Evolutionary conservation across 164 flowering plant genomes (phyloP), one percentile per base, ranked within the genome.

Genomic region (Cinnamomum micranthum): DNA sequence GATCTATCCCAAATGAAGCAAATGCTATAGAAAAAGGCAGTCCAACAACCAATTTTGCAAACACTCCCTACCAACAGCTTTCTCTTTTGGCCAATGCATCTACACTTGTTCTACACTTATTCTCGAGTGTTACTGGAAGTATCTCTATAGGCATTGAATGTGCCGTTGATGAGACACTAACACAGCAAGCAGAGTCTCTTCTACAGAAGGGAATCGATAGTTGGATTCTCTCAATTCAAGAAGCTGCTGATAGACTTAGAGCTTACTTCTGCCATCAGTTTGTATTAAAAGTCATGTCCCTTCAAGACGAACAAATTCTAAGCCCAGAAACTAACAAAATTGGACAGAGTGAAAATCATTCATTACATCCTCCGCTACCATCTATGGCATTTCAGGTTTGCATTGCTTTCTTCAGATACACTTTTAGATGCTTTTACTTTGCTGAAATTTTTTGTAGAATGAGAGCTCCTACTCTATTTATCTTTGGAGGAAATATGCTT

Each of bases 321-420:
- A 25, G 41, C 72, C 41, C 83, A 65, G 79, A 78, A 71, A 76
- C 22, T 70, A 70, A 65, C 66, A 27, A 14, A 51, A 67, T 59
- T 58, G 77, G 50, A 27, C 62, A 65, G 50, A 71, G 35, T 66
- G 81, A 82, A 71, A 50, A 78, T 76, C 70, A 25, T n/a, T 24
- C 31, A 17, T 35, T 50, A 23, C 68, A 71, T 12, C 74, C 68
- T 72, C 60, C 65, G 65, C 77, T 75, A 81, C 94, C 91, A 13
- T 87, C 90, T 70, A 66, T 62, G 73, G 70, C 78, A 25, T 84
- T 86, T 77, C 87, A 87, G 90, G 92, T 90, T 78, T 74, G 71
- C n/a, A 47, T 65, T 70, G 20, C 63, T 70, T 68, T 73, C 23
- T 19, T 20, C 13, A 20, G 58, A 58, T 19, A 62, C 17, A 17